Evolutionary conservation across 1,284 basidiomycete genomes (phyloP), one percentile per base, ranked within the genome.

Genomic region (Inonotus obliquus): DNA sequence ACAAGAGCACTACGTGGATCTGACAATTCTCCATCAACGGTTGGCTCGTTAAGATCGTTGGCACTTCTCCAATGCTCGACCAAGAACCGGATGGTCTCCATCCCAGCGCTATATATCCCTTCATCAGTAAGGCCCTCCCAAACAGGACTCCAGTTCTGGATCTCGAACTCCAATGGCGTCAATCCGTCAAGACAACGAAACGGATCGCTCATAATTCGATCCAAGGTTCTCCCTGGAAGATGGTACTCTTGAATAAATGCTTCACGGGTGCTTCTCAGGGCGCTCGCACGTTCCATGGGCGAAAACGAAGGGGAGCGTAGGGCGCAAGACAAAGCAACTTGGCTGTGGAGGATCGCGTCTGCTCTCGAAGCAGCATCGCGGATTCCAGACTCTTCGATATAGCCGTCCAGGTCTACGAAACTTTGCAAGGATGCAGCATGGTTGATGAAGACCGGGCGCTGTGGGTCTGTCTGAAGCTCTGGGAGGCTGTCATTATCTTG

Each of bases 161-260:
- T 59, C 27, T 59, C 57, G 19, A 49, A 59, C n/a, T 59, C 57
- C 47, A 59, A 23, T 13, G 57, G 47, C 4, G 32, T 51, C 27
- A 59, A 27, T 17, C 48, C 57, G 25, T 44, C 53, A 25, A 59
- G 25, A 11, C 47, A 48, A 14, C n/a, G 29, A 23, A 59, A 48
- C 4, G 47, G 32, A 9, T 51, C 47, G 35, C 48, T 52, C 21
- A 59, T 27, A 17, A 59, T 51, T 4, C 21, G 47, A 17, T 52
- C 57, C 4, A 51, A 23, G 21, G 19, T 47, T 9, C 23, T 27
- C 13, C n/a, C 10, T 19, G 32, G 44, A 29, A 59, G 47, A 25
- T 27, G 35, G 32, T 29, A 59, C 10, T 35, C 23, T 6, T 21
- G 19, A 23, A 19, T 38, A 21, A 51, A 21, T 3, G 57, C 21